Base-by-base conservation (phyloP, 2,329 filamentous ascomycete species). In the Ophiostoma piceae region DNA sequence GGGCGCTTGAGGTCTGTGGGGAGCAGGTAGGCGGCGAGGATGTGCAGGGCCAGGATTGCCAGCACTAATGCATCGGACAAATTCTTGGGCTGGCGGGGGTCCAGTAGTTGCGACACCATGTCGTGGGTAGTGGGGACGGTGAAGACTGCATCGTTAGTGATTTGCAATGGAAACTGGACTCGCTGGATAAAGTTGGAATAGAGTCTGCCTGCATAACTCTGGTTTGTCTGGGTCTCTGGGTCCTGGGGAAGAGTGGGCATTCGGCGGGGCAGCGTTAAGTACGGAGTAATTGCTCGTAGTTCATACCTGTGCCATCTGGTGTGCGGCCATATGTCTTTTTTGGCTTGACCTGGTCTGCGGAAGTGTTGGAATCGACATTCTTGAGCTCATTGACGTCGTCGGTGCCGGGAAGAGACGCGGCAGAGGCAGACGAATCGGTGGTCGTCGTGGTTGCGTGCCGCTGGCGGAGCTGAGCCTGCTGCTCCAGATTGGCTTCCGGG, bases 31-130 rank as follows among this genome's bases (percentile, higher is more conserved):
- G 95, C 87, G 22, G 89, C 82, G 68, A 90, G 78, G 74, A 96
- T 89, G 77, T 96, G 91, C 68, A 87, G 80, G 69, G 84, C 90
- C 67, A 99, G 84, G 71, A 97, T 90, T 66, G 84, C 84, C 70
- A 99, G 84, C 73, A 99, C 93, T 71, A 90, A 77, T 71, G 88
- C 81, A 79, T 99, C 95, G 72, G 93, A 95, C 54, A 96, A 79
- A 78, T 98, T 98, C 84, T 99, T 99, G 68, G 95, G 93, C 78
- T 98, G 91, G 74, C 91, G 91, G 68, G 95, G 95, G 76, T 96
- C 95, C 75, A 99, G 88, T 69, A 99, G 86, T 81, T 98, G 95
- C 68, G 94, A 96, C 75, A 99, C 94, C 95, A 99, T 98, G 81
- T 99, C 95, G 84, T 97, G 93, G 70, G 95, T 99, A 73, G 92